These are phyloP conservation scores for Endothia cerciana DNA, from an alignment of 2,329 filamentous ascomycete species.

Conservation along the genomic window DNA sequence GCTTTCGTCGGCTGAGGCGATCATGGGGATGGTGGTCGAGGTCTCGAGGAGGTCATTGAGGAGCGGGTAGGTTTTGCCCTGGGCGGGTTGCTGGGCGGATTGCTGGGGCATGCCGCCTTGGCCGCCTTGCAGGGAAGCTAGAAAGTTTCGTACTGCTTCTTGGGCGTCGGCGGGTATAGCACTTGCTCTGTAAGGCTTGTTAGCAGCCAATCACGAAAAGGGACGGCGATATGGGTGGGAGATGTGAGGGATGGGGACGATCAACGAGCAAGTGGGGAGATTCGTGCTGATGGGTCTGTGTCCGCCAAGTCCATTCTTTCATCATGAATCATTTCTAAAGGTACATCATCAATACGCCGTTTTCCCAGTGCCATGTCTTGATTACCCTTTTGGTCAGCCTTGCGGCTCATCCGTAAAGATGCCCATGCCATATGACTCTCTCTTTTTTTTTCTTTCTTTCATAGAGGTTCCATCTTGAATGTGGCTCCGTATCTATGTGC, in stretches of 20 bases:
- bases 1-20: constrained; percentile 66
- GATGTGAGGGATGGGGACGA: constrained; percentile 34
- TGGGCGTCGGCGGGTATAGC: constrained; percentile 70
- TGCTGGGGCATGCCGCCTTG: constrained; percentile 43
- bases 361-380: constrained; percentile 9
- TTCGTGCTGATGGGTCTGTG: constrained; percentile 13
- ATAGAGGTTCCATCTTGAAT: background rate
- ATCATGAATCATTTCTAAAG: constrained; percentile 27
- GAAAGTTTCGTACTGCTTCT: constrained; percentile 82
- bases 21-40: constrained; percentile 75
- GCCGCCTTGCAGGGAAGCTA: constrained; percentile 75
- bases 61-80: constrained; percentile 75
- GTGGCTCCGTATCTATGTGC: background rate
- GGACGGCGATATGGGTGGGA: constrained; percentile 20
- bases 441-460: background rate
- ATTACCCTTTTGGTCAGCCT: constrained; percentile 19
- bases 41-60: constrained; percentile 84
- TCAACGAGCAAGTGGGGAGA: background rate
- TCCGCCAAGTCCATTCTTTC: constrained; percentile 26
- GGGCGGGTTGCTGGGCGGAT: constrained; percentile 41
- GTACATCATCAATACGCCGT: constrained; percentile 24
- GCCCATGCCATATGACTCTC: constrained; percentile 16
- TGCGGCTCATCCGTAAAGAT: constrained; percentile 17
- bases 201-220: constrained; percentile 21
- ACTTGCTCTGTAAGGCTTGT: constrained; percentile 55